Evolutionary conservation across 495 filamentous ascomycete genomes (phyloP), one percentile per base, ranked within the genome.

Genomic region (Penicillium argentinense): DNA sequence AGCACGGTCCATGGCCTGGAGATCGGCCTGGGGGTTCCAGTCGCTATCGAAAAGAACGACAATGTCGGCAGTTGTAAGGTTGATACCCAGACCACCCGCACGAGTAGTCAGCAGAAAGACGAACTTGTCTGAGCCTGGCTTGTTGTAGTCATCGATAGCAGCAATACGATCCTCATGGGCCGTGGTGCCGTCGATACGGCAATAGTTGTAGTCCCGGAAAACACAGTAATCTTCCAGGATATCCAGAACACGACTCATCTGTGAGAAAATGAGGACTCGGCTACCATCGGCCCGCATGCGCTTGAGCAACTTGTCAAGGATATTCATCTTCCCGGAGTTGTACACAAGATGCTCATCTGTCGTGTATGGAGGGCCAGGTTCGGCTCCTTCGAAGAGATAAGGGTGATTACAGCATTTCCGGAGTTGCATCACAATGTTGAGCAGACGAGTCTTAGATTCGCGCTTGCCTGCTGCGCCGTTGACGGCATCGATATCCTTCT

Each of bases 391-490:
- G 54, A 99, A 99, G 2, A 99, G 81, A 56, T 99, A 99, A 3
- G 95, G 95, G 56, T 99, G 95, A 57, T 99, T 99, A 70, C 95
- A 97, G 65, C 95, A 99, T 67, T 99, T 99, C 48, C 95, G 86
- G 36, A 99, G 82, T 64, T 99, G 95, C 95, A 99, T 99, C 50
- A 99, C 95, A 62, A 99, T 99, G 71, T 99, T 99, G 49, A 99
- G 76, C n/a, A 99, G 79, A 32, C 95, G 83, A 4, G 95, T 97
- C 72, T 99, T 99, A n/a, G 92, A 96, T 64, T 99, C 95, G 40
- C 88, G 84, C 69, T 96, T 97, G 16, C 95, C 93, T 44, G 84
- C 89, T 21, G 95, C 95, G 34, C 95, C 95, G 54, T 99, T 99
- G 51, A 99, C 95, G 9, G 95, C 95, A 58, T 97, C 95, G 44